phyloP scores from a whole-genome alignment of 352 stramenopile genomes.

The Pythium pyrilobum region DNA sequence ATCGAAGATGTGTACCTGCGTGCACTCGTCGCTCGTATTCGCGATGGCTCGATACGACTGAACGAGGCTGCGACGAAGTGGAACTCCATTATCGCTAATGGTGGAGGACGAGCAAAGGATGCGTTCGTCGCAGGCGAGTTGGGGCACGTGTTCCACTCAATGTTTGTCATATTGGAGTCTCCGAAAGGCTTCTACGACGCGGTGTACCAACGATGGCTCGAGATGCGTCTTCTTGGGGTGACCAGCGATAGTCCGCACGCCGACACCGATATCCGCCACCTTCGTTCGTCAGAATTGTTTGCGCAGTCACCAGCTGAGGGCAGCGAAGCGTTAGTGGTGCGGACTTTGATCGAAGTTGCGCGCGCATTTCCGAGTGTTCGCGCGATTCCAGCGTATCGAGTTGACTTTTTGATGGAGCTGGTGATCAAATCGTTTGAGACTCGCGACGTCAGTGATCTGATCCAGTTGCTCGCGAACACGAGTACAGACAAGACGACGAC shows the following conservation, averaged over 20 bases:
- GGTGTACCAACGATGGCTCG: slow-evolving; percentile 79
- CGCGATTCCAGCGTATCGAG: slow-evolving; percentile 2
- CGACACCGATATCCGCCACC: slow-evolving; percentile 3
- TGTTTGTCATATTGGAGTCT: slow-evolving; percentile 58
- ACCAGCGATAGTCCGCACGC: slow-evolving; percentile 18
- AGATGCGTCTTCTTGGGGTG: slow-evolving; percentile 52
- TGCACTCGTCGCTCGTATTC: slow-evolving; percentile 61
- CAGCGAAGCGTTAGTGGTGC: slow-evolving; percentile 48
- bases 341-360: slow-evolving; percentile 62
- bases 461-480: slow-evolving; percentile 56
- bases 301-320: slow-evolving; percentile 1
- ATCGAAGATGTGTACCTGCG: slow-evolving; percentile 67
- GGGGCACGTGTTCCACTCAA: slow-evolving; percentile 51
- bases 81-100: background rate
- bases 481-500: slow-evolving; percentile 35
- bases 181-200: slow-evolving; percentile 67
- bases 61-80: slow-evolving; percentile 38
- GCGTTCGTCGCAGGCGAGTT: background rate
- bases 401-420: slow-evolving; percentile 18
- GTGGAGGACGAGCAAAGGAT: background rate
- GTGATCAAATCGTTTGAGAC: slow-evolving; percentile 23
- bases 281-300: slow-evolving; percentile 15
- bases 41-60: slow-evolving; percentile 62
- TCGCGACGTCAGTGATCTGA: slow-evolving; percentile 54
- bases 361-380: slow-evolving; percentile 38